Conservation (phyloP, 2,329 filamentous ascomycete genomes). For the Chrysoporthe deuterocubensis region DNA sequence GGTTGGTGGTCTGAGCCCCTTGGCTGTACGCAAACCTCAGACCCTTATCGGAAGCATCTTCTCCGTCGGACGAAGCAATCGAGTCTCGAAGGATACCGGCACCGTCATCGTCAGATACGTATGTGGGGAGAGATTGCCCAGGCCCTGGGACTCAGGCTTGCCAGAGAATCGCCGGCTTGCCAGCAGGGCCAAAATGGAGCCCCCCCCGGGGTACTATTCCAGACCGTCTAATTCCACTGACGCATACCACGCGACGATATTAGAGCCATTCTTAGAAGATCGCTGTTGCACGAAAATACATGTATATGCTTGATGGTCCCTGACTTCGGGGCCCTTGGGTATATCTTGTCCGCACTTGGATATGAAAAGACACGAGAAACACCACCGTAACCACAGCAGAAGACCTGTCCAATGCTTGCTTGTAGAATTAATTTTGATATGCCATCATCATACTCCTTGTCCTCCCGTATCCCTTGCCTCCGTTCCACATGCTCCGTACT, state of each 20-base stretch:
- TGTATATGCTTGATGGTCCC: slow-evolving; percentile 1
- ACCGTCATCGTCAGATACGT: no score
- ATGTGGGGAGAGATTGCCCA: no score
- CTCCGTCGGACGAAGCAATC: slow-evolving; percentile 80
- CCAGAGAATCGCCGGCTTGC: no score
- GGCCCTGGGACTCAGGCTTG: no score
- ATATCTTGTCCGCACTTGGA: background rate
- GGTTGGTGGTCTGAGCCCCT: background rate
- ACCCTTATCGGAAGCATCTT: slow-evolving; percentile 72
- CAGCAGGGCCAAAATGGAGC: no score
- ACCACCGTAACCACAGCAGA: background rate
- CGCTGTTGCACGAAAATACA: background rate
- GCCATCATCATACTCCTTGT: background rate
- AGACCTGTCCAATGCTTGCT: slow-evolving; percentile 20
- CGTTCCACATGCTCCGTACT: background rate
- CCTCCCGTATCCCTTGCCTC: slow-evolving; percentile 3
- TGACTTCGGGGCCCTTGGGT: slow-evolving; percentile 5
- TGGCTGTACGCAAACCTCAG: slow-evolving; percentile 46
- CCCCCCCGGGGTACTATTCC: background rate
- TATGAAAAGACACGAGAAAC: background rate
- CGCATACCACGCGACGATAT: background rate
- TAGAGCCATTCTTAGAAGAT: background rate
- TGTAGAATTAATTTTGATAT: background rate
- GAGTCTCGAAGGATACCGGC: slow-evolving; percentile 64
- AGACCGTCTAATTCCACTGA: background rate